These are phyloP conservation scores for Chalciporus pseudorubinellus DNA, from an alignment of 768 basidiomycete genomes.

Conservation along the genomic window DNA sequence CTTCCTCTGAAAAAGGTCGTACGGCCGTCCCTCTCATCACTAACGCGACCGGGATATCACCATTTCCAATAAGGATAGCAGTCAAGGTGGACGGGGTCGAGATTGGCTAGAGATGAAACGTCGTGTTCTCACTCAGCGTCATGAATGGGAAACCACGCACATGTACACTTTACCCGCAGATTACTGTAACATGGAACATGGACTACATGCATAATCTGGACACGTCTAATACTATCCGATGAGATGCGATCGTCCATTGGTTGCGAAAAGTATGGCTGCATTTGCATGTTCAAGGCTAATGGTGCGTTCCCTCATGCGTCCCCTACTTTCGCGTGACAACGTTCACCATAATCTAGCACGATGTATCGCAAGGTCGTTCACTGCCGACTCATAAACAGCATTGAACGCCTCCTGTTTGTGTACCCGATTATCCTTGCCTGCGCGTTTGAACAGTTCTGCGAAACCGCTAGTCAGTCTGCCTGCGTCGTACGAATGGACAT, in stretches of 20 bases:
- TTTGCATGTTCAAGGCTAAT: not conserved
- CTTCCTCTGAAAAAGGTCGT: constrained; percentile 75
- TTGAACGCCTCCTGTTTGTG: constrained; percentile 49
- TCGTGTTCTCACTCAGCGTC: too few relatives aligned
- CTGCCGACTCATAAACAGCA: constrained; percentile 24
- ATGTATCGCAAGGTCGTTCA: constrained; percentile 18
- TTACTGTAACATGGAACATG: not conserved
- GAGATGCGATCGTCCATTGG: not conserved
- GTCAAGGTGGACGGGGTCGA: constrained; percentile 70
- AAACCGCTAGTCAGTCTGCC: not conserved
- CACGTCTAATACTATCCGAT: not conserved
- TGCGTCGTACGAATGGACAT: not conserved
- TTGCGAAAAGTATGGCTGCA: not conserved
- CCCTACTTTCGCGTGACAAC: too few relatives aligned
- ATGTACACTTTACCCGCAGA: not conserved
- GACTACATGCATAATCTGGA: not conserved
- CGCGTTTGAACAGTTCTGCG: constrained; percentile 57
- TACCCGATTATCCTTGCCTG: constrained; percentile 48
- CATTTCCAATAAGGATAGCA: constrained; percentile 70
- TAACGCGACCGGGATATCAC: constrained; percentile 72
- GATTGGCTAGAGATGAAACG: constrained; percentile 36
- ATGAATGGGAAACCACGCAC: too few relatives aligned
- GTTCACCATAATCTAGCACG: constrained; percentile 18
- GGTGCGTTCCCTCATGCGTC: not conserved
- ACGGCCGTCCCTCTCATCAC: constrained; percentile 76